A percentile compares a stretch with the other conserved stretches of the same genome.
Conservation (phyloP, 768 basidiomycete species). For the Tephrocybe sp. region DNA sequence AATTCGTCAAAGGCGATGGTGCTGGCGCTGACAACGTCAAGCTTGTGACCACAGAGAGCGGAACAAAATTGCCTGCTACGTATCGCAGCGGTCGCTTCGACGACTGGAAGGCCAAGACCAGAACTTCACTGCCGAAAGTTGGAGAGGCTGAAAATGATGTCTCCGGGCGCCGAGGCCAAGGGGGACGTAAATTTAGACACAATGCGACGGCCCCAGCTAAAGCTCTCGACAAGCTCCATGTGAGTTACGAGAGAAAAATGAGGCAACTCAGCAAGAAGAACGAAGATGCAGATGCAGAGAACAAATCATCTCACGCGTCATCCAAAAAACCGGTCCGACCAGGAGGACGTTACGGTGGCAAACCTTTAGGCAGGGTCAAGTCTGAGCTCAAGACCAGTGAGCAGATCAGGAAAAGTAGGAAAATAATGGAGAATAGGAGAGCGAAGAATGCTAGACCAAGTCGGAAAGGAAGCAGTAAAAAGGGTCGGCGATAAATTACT, state of each 20-base stretch:
- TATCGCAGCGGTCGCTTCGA: slow-evolving; percentile 94
- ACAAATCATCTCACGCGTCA: slow-evolving; percentile 15
- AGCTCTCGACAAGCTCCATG: slow-evolving; percentile 71
- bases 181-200: slow-evolving; percentile 72
- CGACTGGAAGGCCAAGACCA: slow-evolving; percentile 87
- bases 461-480: slow-evolving; percentile 26
- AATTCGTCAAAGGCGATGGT: slow-evolving; percentile 84
- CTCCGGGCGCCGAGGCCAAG: slow-evolving; percentile 32
- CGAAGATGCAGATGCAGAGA: slow-evolving; percentile 29
- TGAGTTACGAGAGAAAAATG: slow-evolving; percentile 71
- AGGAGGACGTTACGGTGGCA: slow-evolving; percentile 54
- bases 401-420: slow-evolving; percentile 80
- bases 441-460: slow-evolving; percentile 81
- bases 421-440: slow-evolving; percentile 58
- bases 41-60: slow-evolving; percentile 90
- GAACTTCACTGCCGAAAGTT: slow-evolving; percentile 69
- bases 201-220: slow-evolving; percentile 62
- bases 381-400: slow-evolving; percentile 84
- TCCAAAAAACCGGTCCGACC: slow-evolving; percentile 27
- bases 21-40: slow-evolving; percentile 91
- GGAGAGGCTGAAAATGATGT: slow-evolving; percentile 72
- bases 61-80: slow-evolving; percentile 83
- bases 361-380: slow-evolving; percentile 63
- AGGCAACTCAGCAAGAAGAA: slow-evolving; percentile 60
- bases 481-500: slow-evolving; percentile 37